phyloP scores from a whole-genome alignment of 495 filamentous ascomycete species.

The Opeltia flavorubescens region DNA sequence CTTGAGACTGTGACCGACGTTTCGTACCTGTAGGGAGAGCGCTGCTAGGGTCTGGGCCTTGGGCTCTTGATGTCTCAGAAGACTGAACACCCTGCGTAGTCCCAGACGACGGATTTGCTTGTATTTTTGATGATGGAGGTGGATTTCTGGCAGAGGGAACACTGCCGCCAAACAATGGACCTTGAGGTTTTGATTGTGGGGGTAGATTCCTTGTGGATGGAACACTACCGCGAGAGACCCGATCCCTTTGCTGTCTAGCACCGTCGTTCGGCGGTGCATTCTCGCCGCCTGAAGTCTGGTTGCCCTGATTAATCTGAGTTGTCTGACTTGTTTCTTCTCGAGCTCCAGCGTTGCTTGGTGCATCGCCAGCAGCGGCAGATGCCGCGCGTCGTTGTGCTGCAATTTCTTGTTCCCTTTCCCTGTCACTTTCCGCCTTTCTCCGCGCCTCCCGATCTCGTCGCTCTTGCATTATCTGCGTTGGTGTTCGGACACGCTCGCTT shows the following conservation, averaged over 20 bases:
- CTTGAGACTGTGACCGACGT: slow-evolving; percentile 15
- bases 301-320: slow-evolving; percentile 14
- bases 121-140: slow-evolving; percentile 5
- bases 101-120: slow-evolving; percentile 1
- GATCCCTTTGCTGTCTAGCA: slow-evolving; percentile 15
- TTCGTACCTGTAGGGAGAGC: slow-evolving; percentile 12
- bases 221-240: slow-evolving; percentile 10
- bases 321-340: slow-evolving; percentile 22
- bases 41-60: not conserved
- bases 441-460: slow-evolving; percentile 53
- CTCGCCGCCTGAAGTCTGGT: slow-evolving; percentile 12
- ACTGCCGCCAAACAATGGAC: slow-evolving; percentile 12
- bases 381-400: slow-evolving; percentile 32
- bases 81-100: slow-evolving; percentile 2
- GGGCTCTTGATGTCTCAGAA: not conserved
- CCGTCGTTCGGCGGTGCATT: slow-evolving; percentile 2
- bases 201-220: slow-evolving; percentile 1
- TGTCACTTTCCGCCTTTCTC: slow-evolving; percentile 26
- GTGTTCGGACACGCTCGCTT: slow-evolving; percentile 34
- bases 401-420: slow-evolving; percentile 7
- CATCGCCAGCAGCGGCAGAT: slow-evolving; percentile 48
- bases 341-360: slow-evolving; percentile 15
- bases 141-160: slow-evolving; percentile 1
- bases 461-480: slow-evolving; percentile 64
- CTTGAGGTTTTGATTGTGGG: slow-evolving; percentile 10